Evolutionary conservation across 106 monocot genomes (phyloP).

Genomic region (Chionographis japonica): DNA sequence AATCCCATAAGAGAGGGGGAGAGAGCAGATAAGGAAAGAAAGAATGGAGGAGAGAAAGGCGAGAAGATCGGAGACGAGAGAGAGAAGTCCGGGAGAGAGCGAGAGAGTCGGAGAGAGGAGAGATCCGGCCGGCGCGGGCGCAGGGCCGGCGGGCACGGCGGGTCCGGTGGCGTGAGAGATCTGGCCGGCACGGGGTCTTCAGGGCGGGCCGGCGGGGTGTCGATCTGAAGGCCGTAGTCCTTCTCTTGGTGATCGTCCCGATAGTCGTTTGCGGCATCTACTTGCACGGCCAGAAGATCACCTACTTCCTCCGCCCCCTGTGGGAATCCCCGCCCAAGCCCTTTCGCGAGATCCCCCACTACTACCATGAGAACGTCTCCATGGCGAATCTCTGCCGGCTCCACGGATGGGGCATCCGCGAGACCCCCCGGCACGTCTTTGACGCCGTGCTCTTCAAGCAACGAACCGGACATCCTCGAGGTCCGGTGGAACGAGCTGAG

Average conservation of each 20-base stretch:
- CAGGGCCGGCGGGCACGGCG: too few species aligned
- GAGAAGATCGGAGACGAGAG: too few species aligned
- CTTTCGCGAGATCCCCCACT: conserved; percentile 15
- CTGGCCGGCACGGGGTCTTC: too few species aligned
- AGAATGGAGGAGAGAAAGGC: too few species aligned
- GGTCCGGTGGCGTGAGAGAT: too few species aligned
- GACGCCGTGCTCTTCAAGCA: conserved; percentile 31
- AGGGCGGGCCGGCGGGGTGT: too few species aligned
- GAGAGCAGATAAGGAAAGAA: too few species aligned
- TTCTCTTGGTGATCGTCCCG: conserved; percentile 8
- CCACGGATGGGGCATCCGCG: conserved; percentile 14
- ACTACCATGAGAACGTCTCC: conserved; percentile 5
- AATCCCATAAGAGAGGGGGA: too few species aligned
- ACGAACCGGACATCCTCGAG: conserved; percentile 23
- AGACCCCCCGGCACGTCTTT: conserved; percentile 20
- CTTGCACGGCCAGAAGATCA: conserved; percentile 18
- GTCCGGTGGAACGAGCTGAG: conserved; percentile 29
- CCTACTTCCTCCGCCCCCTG: conserved; percentile 27
- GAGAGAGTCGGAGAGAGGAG: too few species aligned
- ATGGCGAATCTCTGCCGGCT: conserved; percentile 19
- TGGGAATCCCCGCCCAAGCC: conserved; percentile 24
- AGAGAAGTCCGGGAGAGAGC: too few species aligned
- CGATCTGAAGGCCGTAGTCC: conserved; percentile 8
- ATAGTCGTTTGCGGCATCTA: conserved; percentile 6
- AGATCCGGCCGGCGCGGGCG: too few species aligned